phyloP scores from a whole-genome alignment of 1,284 basidiomycete genomes.

The Ceratobasidium sp. region DNA sequence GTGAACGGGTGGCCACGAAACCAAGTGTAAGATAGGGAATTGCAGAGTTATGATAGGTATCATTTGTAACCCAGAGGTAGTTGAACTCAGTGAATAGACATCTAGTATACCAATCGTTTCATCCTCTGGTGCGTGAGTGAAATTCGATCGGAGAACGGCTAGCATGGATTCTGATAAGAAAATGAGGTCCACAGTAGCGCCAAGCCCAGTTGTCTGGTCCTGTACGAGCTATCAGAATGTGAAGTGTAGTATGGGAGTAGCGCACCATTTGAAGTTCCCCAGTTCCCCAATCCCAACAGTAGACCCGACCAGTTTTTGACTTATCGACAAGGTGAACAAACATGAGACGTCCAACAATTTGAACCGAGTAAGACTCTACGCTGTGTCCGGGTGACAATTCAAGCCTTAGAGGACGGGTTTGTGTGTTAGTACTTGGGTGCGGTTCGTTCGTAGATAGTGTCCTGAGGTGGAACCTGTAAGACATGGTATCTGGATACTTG shows the following conservation, averaged over 20 bases:
- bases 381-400: not conserved
- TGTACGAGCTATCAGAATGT: not conserved
- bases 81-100: not conserved
- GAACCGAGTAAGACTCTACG: not conserved
- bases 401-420: not conserved
- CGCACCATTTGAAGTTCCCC: not conserved
- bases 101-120: not conserved
- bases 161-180: not conserved
- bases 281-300: slow-evolving; percentile 4
- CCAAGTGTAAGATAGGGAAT: not conserved
- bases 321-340: not conserved
- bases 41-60: not conserved
- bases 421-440: too few relatives aligned
- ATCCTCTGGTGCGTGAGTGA: not conserved
- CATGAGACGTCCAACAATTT: not conserved
- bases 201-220: not conserved
- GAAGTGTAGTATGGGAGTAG: not conserved
- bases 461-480: too few relatives aligned
- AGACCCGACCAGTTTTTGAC: not conserved
- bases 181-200: not conserved
- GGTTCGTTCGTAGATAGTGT: too few relatives aligned
- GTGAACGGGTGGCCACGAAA: not conserved
- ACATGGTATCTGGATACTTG: too few relatives aligned
- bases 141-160: not conserved
- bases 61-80: not conserved